phyloP scores from a whole-genome alignment of 768 basidiomycete genomes.

The Lentinula edodes region DNA sequence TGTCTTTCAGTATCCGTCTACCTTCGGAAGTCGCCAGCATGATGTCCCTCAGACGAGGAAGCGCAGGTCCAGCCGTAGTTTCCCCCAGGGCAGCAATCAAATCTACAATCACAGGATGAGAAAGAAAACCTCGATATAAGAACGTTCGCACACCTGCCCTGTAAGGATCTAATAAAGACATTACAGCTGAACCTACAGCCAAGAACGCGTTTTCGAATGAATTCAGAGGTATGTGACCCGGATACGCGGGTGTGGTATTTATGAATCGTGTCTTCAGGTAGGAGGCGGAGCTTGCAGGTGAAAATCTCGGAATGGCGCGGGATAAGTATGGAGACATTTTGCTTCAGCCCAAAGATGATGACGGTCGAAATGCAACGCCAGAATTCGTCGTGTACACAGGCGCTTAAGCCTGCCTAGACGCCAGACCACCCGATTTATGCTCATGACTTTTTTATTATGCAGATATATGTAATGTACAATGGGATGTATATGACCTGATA shows the following conservation, averaged over 20 bases:
- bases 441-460: background rate
- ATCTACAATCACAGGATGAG: constrained; percentile 41
- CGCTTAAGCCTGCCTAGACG: background rate
- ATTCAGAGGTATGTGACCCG: constrained; percentile 78
- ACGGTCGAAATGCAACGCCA: too few species aligned
- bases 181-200: constrained; percentile 78
- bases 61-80: constrained; percentile 77
- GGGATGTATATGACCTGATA: background rate
- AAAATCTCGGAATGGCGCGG: background rate
- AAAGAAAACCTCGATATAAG: background rate
- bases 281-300: background rate
- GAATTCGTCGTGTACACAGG: background rate
- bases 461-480: background rate
- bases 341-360: too few species aligned
- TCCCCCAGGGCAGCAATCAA: constrained; percentile 95
- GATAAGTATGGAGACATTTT: background rate
- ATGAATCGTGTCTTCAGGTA: background rate
- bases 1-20: constrained; percentile 72
- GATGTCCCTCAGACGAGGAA: constrained; percentile 67
- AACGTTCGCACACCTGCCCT: constrained; percentile 59
- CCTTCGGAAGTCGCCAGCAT: constrained; percentile 84
- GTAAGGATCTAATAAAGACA: constrained; percentile 75
- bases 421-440: too few species aligned
- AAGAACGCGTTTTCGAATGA: constrained; percentile 81
- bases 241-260: constrained; percentile 46